These are phyloP conservation scores for Diaporthe sp. DNA, from an alignment of 2,329 filamentous ascomycete species.

Conservation along the genomic window DNA sequence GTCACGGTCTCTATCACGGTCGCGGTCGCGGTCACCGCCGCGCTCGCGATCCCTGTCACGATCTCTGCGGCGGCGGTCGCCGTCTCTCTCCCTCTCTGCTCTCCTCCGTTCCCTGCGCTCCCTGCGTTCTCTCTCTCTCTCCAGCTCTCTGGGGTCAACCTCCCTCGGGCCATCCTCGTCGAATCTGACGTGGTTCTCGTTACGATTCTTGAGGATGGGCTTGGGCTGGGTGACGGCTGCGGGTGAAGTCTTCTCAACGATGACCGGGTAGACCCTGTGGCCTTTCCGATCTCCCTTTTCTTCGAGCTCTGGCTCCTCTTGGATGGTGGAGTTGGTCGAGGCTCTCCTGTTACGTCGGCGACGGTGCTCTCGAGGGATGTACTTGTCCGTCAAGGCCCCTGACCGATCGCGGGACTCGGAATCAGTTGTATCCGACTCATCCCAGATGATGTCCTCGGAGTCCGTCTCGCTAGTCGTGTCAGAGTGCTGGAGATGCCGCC, in stretches of 20 bases:
- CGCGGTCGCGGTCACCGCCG: constrained; percentile 37
- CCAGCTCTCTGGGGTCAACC: constrained; percentile 52
- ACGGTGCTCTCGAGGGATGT: constrained; percentile 41
- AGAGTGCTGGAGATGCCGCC: constrained; percentile 38
- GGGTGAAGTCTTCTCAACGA: constrained; percentile 54
- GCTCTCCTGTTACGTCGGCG: constrained; percentile 44
- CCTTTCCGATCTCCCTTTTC: constrained; percentile 43
- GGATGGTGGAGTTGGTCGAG: constrained; percentile 57
- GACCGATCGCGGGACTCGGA: constrained; percentile 42
- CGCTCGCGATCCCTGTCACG: constrained; percentile 48
- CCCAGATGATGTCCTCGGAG: constrained; percentile 47
- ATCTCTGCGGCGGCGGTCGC: constrained; percentile 45
- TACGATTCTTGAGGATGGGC: constrained; percentile 73
- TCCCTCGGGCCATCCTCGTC: constrained; percentile 62
- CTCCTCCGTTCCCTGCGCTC: constrained; percentile 38
- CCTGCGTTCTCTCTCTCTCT: constrained; percentile 44
- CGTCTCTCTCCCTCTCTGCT: constrained; percentile 42
- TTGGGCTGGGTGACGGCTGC: constrained; percentile 61
- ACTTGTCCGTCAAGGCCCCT: constrained; percentile 41
- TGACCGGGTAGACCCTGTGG: constrained; percentile 55
- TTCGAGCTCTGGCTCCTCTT: constrained; percentile 45
- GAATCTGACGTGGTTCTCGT: constrained; percentile 70
- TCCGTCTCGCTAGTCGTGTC: constrained; percentile 44
- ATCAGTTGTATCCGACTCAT: constrained; percentile 49
- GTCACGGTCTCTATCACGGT: constrained; percentile 45